Percentiles rank a stretch among this genome's conserved stretches.
phyloP scores from a whole-genome alignment of 1,284 basidiomycete genomes.

The Ceratobasidium sp. region DNA sequence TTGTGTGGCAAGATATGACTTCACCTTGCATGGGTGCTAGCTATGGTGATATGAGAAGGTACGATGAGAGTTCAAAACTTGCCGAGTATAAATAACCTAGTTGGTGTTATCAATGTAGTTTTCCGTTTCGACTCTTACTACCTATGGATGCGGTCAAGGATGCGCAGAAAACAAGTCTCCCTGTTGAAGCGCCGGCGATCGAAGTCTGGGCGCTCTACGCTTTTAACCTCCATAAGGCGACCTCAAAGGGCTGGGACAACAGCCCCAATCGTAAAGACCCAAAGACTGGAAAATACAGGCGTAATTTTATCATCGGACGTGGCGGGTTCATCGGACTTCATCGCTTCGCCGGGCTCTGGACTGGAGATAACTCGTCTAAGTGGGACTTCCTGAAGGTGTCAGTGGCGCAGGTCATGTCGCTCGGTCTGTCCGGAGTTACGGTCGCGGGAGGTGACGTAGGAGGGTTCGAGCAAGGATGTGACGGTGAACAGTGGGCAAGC shows the following conservation, averaged over 20 bases:
- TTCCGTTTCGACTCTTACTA: slow-evolving; percentile 39
- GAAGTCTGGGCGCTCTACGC: slow-evolving; percentile 43
- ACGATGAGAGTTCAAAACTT: background rate
- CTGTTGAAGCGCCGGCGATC: slow-evolving; percentile 16
- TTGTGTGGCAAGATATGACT: slow-evolving; percentile 48
- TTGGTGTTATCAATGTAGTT: background rate
- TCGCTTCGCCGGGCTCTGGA: slow-evolving; percentile 46
- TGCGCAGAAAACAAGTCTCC: background rate
- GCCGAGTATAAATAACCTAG: background rate
- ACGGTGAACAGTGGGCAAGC: slow-evolving; percentile 33
- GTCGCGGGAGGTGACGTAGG: slow-evolving; percentile 45
- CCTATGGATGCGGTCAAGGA: slow-evolving; percentile 31
- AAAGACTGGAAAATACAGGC: slow-evolving; percentile 29
- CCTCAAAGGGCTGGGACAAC: slow-evolving; percentile 36
- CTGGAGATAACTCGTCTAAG: slow-evolving; percentile 36
- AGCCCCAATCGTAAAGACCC: slow-evolving; percentile 14
- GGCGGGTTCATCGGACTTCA: slow-evolving; percentile 42
- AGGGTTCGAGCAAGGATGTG: slow-evolving; percentile 34
- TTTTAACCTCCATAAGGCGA: slow-evolving; percentile 46
- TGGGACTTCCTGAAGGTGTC: slow-evolving; percentile 46
- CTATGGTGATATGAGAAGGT: slow-evolving; percentile 46
- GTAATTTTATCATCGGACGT: slow-evolving; percentile 46
- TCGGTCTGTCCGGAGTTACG: slow-evolving; percentile 43
- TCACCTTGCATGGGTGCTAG: slow-evolving; percentile 44
- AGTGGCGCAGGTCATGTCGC: slow-evolving; percentile 45